phyloP scores from a whole-genome alignment of 495 filamentous ascomycete genomes.

The Penicillium bovifimosum region DNA sequence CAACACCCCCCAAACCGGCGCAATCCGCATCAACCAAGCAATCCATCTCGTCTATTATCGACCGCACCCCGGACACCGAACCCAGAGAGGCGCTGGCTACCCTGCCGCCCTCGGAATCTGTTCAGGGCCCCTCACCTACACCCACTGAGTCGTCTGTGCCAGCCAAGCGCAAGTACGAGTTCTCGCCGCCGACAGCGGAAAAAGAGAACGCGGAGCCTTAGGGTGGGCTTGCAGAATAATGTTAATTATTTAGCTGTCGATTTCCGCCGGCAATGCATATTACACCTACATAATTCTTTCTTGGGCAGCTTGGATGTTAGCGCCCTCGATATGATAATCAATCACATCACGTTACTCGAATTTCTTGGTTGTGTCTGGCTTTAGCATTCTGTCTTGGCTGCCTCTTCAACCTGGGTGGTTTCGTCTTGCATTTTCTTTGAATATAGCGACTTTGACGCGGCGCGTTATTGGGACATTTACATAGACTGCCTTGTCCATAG shows the following conservation, averaged over 20 bases:
- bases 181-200: slow-evolving; percentile 15
- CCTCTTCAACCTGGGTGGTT: slow-evolving; percentile 1
- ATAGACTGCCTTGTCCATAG: slow-evolving; percentile 11
- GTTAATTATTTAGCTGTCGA: slow-evolving; percentile 1
- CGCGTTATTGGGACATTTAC: slow-evolving; percentile 1
- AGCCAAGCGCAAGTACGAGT: slow-evolving; percentile 27
- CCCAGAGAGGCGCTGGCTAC: slow-evolving; percentile 23
- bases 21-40: slow-evolving; percentile 36
- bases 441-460: not conserved
- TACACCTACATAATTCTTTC: slow-evolving; percentile 4
- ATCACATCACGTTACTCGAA: slow-evolving; percentile 3
- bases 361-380: not conserved
- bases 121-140: slow-evolving; percentile 15
- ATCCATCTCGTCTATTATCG: slow-evolving; percentile 45
- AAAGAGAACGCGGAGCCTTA: slow-evolving; percentile 30
- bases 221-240: slow-evolving; percentile 12
- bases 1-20: slow-evolving; percentile 15
- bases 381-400: not conserved
- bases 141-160: slow-evolving; percentile 19
- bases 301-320: not conserved
- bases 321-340: slow-evolving; percentile 6
- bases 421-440: not conserved
- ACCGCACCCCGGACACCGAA: slow-evolving; percentile 32
- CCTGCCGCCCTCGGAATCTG: slow-evolving; percentile 16
- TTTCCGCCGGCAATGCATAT: not conserved